Base-by-base conservation (phyloP, 2,329 filamentous ascomycete genomes). In the Periconia digitata region DNA sequence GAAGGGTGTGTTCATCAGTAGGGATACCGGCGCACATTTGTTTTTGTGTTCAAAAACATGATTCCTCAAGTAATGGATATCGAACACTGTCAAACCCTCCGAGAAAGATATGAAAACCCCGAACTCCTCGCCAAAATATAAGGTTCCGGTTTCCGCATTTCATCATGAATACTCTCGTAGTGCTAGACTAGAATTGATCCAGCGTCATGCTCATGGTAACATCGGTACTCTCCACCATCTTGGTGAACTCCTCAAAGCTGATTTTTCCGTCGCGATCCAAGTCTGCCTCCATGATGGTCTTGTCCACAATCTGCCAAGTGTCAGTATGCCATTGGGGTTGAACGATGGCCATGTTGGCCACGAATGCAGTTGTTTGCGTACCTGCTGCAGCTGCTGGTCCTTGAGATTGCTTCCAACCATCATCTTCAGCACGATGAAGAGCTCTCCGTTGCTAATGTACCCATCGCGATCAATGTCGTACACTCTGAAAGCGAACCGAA, bases 341-440 rank as follows among this genome's bases (percentile, higher is more conserved):
- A 8, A 15, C 41, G 5, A 34, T 17, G 18, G 17, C 29, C 27
- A 21, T 17, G 15, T n/a, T 32, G 27, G 27, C 4, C 10, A 16
- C 13, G 24, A 32, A 10, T 10, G 8, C 16, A n/a, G 8, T 16
- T 36, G 8, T 17, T 6, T 15, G 40, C 62, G 42, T 64, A 78
- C 76, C 74, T 92, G 94, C 78, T 99, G 94, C 71, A 99, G 77
- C 77, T 99, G 94, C 76, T 96, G 90, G 73, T 99, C 94, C 81
- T 99, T 99, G 67, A 99, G 78, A 74, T 99, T 99, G 78, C 89
- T 96, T 51, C 94, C 94, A 43, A 99, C 94, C 94, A 99, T 99
- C 94, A 99, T 99, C 87, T 99, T 99, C 66, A 99, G 82, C 67
- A 99, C 94, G 66, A 99, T 97, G 74, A 97, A 99, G 43, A 99